phyloP scores from a whole-genome alignment of 176 grass and related monocot species.

The Triticum monococcum region DNA sequence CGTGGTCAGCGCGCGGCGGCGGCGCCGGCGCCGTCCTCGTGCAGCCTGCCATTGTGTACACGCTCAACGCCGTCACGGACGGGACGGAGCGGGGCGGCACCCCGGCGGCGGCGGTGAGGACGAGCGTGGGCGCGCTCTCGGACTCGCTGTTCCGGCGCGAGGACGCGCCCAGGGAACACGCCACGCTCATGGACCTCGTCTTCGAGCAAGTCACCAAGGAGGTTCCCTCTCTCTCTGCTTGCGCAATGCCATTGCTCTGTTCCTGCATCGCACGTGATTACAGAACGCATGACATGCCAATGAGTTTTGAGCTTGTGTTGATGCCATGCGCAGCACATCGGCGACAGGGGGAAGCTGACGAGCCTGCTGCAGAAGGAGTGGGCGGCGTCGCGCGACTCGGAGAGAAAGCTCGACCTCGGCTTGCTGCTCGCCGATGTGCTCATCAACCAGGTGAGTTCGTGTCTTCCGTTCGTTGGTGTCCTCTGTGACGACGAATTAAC shows the following conservation, averaged over 20 bases:
- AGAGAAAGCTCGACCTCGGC: conserved; percentile 38
- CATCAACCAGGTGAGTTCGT: conserved; percentile 53
- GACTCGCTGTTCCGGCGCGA: conserved; percentile 52
- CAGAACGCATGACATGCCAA: too few relatives aligned
- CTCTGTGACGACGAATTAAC: not conserved
- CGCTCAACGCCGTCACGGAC: conserved; percentile 27
- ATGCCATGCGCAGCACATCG: conserved; percentile 13
- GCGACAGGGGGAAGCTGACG: conserved; percentile 28
- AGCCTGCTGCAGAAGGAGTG: conserved; percentile 47
- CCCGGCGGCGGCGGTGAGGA: conserved; percentile 10
- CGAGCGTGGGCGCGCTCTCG: conserved; percentile 49
- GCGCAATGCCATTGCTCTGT: not conserved
- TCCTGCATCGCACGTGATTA: too few relatives aligned
- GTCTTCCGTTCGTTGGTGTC: not conserved
- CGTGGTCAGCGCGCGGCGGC: conserved; percentile 39
- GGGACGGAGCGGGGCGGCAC: not conserved
- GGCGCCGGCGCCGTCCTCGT: not conserved
- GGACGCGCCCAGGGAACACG: conserved; percentile 35
- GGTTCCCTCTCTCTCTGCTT: conserved; percentile 8
- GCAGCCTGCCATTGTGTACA: conserved; percentile 15
- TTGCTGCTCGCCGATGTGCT: conserved; percentile 51
- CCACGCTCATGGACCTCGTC: conserved; percentile 59
- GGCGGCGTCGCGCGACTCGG: not conserved
- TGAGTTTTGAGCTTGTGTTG: not conserved
- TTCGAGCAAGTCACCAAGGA: conserved; percentile 67